Base-by-base conservation (phyloP, 179 eudicot species). In the Beta corolliflora region DNA sequence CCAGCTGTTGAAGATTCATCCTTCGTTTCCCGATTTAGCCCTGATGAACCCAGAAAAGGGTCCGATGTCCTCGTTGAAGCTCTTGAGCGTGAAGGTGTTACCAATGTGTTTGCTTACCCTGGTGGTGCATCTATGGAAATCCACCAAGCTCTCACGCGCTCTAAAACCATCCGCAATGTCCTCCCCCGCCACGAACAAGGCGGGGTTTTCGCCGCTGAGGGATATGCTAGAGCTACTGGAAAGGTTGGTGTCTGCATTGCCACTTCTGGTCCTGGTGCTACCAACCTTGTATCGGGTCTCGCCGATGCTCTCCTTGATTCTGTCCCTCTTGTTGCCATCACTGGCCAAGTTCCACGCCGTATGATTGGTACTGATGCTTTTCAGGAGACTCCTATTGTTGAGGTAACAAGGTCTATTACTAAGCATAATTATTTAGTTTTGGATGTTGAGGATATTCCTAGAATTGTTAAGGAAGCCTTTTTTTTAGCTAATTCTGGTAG, bases 341-440 rank as follows among this genome's bases (percentile, higher is more conserved):
- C 99, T 0, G 98, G 98, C 0, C 98, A 94, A 70, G 99, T 95
- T 36, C 97, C 98, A 0, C 71, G 98, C 8, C 79, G 96, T 0
- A 92, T 95, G 98, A 94, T 95, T 29, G 98, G 99, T 0, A 95
- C 99, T 0, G 96, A 94, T 56, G 98, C 96, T 0, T 96, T 92
- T 71, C 97, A 96, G 65, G 99, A 95, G 63, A 95, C 98, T 25
- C 98, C 98, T 0, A 95, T 95, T 77, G 99, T 94, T 14, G 98
- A 96, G 94, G 96, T 96, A 64, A 91, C 98, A 0, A 54, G 96
- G 3, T 91, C 98, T 0, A 94, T 96, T 50, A 96, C 99, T 14
- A 95, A 95, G 79, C 94, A 95, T 81, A 95, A 91, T 82, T 95
- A 91, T 83, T 89, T 94, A 2, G 92, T 95, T 11, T 66, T 92